Evolutionary conservation across 441 rosid species (phyloP), one percentile per base, ranked within the genome.

Genomic region (Brassica hybrid): DNA sequence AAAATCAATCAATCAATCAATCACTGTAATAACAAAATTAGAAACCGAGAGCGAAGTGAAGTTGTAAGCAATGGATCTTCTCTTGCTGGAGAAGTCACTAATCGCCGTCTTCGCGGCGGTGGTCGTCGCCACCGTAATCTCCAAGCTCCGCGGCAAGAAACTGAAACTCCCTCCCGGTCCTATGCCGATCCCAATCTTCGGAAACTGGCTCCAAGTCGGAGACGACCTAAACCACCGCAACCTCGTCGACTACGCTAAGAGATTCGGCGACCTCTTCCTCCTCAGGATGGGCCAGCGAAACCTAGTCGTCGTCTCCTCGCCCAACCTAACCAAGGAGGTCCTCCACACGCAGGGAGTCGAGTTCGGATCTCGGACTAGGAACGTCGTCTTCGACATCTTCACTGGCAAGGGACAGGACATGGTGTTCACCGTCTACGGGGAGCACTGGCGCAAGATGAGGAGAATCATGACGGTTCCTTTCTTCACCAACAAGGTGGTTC

Each of bases 171-270:
- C 96, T 0, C 99, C 99, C 0, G 99, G 99, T 8, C 98, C 98
- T 1, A 4, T 90, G 1, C 92, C 98, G 0, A 85, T 94, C 2
- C 98, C 98, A 0, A 65, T 94, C 0, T 93, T 94, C 77, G 98
- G 98, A 5, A 94, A 94, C 81, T 94, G 99, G 99, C 96, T 94
- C 13, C 99, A 94, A 66, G 99, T 94, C 25, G 98, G 99, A 34
- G 97, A 94, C 69, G 99, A 91, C 81, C 77, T 93, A 19, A 94
- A 93, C 87, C 99, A 94, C 86, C 94, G 91, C 3, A 94, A 91
- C 41, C 87, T 94, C 74, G 81, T 88, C 34, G 97, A 87, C 36
- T 79, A 89, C 21, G 99, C 99, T 64, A 88, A 81, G 75, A 90
- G 83, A 76, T 91, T 84, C 72, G 99, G 99, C 10, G 91, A 91